Evolutionary conservation across 2,329 filamentous ascomycete genomes (phyloP), one percentile per base, ranked within the genome.

Genomic region (Aureobasidium uvarum): DNA sequence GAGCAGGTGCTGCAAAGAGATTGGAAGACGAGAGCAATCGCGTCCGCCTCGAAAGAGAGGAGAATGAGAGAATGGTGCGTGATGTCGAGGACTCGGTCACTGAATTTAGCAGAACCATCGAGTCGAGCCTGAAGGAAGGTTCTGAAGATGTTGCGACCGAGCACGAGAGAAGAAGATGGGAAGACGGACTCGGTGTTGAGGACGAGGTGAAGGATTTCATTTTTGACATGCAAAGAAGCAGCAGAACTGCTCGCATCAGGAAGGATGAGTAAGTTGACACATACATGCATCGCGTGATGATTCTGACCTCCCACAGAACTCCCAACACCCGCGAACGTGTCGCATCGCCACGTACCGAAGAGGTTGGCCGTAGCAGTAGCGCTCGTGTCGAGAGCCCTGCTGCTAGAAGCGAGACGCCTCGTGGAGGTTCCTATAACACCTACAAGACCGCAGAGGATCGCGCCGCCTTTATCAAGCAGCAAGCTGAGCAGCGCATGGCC

Each of bases 171-270:
- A 87, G 95, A 68, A 86, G 95, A 68, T 99, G 95, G 95, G 92
- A 99, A 71, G 95, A 99, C 77, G 95, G 87, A 11, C 83, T 99
- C 43, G 95, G 95, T 33, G 95, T 99, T 33, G 95, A 99, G 74
- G 94, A 99, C 73, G 92, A 96, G 73, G 90, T 98, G 68, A 91
- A 92, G 73, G 95, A 99, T 74, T 98, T 99, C 77, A 99, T 99
- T 75, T 98, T 95, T 74, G 95, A 98, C 71, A 81, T 99, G 62
- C 93, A 97, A 75, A 87, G 94, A 67, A 90, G 88, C 68, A 96
- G 92, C 75, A 87, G 92, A 69, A 84, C 91, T 69, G 83, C 91
- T 62, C 88, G 88, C 66, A 79, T 96, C 66, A 80, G 86, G 62
- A 85, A 84, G 69, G 83, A 88, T 73, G 85, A 87, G 78, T 84